Evolutionary conservation across 73 alveolate species (phyloP), one percentile per base, ranked within the genome.

Genomic region (Paramecium octaurelia): DNA sequence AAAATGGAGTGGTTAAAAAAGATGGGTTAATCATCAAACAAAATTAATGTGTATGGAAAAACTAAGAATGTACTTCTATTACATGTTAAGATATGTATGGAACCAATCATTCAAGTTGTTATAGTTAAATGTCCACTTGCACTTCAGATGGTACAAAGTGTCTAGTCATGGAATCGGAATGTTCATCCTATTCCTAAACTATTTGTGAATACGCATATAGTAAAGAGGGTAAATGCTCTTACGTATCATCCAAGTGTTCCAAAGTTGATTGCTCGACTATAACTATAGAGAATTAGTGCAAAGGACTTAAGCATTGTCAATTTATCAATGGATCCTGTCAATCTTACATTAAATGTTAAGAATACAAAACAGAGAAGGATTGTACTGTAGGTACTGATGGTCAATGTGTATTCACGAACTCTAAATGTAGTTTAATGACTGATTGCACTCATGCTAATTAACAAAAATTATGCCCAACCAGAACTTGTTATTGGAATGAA

Each of bases 121-220:
- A 27, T 24, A 6, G 12, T 27, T 24, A 64, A 42, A 20, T 24
- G 20, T 80, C 91, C 7, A 24, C 24, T 38, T 80, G 91, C 27
- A 80, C 91, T 20, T 4, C 91, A 3, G 76, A 80, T 80, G 76
- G 91, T n/a, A 44, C 14, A 6, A 80, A 80, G 16, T 80, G 91
- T 10, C 44, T 80, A 16, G 20, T 3, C 2, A 48, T 80, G 34
- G 10, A 18, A 23, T 44, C 5, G 8, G 8, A 8, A 0, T 80
- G 91, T 7, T 23, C 46, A 8, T 6, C 11, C 3, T 43, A 80
- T 80, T 6, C 27, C 4, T 18, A 1, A 3, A 24, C 0, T 21
- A 44, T 16, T 44, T 34, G 57, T 31, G 48, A 58, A 18, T 18
- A 31, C 18, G 44, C 34, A 11, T 24, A 10, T 3, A 64, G 91